These are phyloP conservation scores for Claviceps arundinis DNA, from an alignment of 2,329 filamentous ascomycete species.

Conservation along the genomic window DNA sequence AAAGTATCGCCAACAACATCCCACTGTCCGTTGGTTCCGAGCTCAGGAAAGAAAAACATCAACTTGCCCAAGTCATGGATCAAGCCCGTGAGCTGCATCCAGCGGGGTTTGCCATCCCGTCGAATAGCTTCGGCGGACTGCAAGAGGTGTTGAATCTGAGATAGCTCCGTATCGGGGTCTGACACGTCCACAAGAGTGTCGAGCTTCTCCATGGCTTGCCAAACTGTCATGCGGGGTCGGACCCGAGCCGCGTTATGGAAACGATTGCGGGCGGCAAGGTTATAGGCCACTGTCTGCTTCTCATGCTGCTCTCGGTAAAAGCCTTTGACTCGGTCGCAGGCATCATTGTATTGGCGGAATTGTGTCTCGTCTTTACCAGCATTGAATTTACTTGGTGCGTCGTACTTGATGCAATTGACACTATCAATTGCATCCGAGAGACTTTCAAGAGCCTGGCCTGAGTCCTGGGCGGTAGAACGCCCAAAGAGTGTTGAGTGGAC, in stretches of 20 bases:
- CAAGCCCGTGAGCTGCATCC: slow-evolving; percentile 68
- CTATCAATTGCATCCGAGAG: slow-evolving; percentile 35
- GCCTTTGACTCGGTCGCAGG: slow-evolving; percentile 71
- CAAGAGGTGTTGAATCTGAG: slow-evolving; percentile 80
- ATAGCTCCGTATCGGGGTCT: slow-evolving; percentile 77
- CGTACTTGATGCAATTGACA: slow-evolving; percentile 41
- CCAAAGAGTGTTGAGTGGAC: slow-evolving; percentile 14
- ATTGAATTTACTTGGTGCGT: slow-evolving; percentile 51
- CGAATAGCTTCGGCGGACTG: slow-evolving; percentile 85
- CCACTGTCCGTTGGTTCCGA: slow-evolving; percentile 69
- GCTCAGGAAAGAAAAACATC: slow-evolving; percentile 58
- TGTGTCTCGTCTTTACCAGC: slow-evolving; percentile 63
- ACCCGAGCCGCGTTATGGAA: slow-evolving; percentile 44
- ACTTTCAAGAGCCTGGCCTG: slow-evolving; percentile 29
- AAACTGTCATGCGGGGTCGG: slow-evolving; percentile 65
- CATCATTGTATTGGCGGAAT: slow-evolving; percentile 73
- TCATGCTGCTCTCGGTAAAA: slow-evolving; percentile 67
- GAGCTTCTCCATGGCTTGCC: slow-evolving; percentile 86
- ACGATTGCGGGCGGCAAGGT: slow-evolving; percentile 58
- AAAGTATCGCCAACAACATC: slow-evolving; percentile 85
- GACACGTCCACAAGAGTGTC: slow-evolving; percentile 84
- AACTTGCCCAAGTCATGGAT: slow-evolving; percentile 74
- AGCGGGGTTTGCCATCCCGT: slow-evolving; percentile 67
- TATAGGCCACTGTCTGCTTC: slow-evolving; percentile 71
- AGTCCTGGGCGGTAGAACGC: slow-evolving; percentile 5